These are phyloP conservation scores for Lepiota brunneoincarnata DNA, from an alignment of 768 basidiomycete species.

Conservation along the genomic window DNA sequence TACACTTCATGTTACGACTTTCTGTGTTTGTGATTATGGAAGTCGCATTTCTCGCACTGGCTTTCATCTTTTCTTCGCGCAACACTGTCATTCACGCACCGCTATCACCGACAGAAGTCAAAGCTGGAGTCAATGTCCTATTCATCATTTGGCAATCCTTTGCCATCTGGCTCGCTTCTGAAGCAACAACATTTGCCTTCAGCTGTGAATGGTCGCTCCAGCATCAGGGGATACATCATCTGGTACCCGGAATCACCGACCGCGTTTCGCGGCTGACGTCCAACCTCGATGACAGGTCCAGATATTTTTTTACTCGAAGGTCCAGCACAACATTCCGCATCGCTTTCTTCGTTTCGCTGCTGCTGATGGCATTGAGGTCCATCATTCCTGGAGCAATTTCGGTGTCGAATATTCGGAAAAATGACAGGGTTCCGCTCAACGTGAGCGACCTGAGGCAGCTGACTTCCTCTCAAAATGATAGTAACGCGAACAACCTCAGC, in stretches of 20 bases:
- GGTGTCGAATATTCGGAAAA: neutral
- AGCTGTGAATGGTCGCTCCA: slow-evolving; percentile 2
- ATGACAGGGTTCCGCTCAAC: neutral
- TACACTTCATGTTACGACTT: neutral
- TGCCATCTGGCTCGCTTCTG: neutral
- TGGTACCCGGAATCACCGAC: neutral
- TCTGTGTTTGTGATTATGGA: neutral
- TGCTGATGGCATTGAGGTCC: neutral
- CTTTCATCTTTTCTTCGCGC: neutral
- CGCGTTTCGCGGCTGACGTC: neutral
- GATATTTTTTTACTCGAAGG: neutral
- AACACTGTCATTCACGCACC: neutral
- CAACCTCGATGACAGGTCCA: neutral
- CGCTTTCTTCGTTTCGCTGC: neutral
- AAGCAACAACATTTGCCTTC: neutral
- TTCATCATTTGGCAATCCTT: slow-evolving; percentile 4
- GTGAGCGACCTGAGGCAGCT: neutral
- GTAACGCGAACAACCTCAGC: neutral
- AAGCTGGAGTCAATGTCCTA: neutral
- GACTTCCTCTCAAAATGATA: neutral
- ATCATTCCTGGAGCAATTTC: neutral
- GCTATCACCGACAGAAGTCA: neutral
- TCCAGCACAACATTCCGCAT: neutral
- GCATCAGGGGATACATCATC: neutral
- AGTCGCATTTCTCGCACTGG: neutral